Evolutionary conservation across 129 eudicot genomes (phyloP).

Genomic region (Flaveria linearis): DNA sequence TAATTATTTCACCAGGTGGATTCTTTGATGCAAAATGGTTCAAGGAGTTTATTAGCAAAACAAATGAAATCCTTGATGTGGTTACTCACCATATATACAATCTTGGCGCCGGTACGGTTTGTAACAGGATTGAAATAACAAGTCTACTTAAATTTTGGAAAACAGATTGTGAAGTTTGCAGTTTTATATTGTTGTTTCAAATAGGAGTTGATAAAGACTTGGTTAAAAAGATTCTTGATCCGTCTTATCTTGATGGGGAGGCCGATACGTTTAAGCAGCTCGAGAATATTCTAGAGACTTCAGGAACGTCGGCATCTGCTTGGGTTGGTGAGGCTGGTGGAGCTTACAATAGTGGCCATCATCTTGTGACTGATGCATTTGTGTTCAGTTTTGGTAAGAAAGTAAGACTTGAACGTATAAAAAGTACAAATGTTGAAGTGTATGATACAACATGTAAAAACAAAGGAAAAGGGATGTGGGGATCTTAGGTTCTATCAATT

Average conservation of each 20-base stretch:
- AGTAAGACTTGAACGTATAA: not conserved
- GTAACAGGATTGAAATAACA: not conserved
- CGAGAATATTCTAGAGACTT: slow-evolving; percentile 1
- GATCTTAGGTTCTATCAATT: not conserved
- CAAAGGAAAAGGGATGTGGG: not conserved
- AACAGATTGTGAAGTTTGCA: not conserved
- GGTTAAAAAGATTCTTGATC: slow-evolving; percentile 1
- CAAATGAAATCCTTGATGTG: slow-evolving; percentile 6
- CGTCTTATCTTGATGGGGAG: slow-evolving; percentile 5
- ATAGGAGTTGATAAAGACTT: slow-evolving; percentile 19
- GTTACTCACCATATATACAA: slow-evolving; percentile 22
- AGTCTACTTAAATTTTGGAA: not conserved
- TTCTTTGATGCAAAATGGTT: slow-evolving; percentile 21
- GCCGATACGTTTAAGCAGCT: slow-evolving; percentile 17
- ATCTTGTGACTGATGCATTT: slow-evolving; percentile 23
- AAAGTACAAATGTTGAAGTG: not conserved
- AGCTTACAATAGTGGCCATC: slow-evolving; percentile 20
- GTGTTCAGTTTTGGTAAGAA: slow-evolving; percentile 21
- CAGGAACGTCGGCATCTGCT: slow-evolving; percentile 1
- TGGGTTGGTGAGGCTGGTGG: slow-evolving; percentile 28
- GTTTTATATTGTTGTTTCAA: not conserved
- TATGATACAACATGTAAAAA: not conserved
- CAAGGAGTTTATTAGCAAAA: slow-evolving; percentile 13
- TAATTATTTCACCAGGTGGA: slow-evolving; percentile 15
- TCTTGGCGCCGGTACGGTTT: slow-evolving; percentile 15